Percentiles rank a stretch among this genome's conserved stretches.
phyloP scores from a whole-genome alignment of 75 land plant genomes.

The Chamaecyparis obtusa region DNA sequence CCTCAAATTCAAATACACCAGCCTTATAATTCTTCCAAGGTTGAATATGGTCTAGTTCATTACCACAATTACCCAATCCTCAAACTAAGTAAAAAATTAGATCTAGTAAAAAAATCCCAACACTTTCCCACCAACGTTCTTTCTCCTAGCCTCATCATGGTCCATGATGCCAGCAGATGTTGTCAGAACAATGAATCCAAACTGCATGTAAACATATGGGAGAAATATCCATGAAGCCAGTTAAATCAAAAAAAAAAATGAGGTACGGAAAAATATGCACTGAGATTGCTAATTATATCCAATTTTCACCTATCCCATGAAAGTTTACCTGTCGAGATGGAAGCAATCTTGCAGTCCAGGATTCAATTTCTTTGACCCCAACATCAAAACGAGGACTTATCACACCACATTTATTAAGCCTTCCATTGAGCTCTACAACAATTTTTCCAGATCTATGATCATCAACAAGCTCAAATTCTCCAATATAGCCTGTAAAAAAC shows the following conservation, averaged over 20 bases:
- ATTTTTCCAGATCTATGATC: constrained; percentile 64
- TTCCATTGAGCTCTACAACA: constrained; percentile 64
- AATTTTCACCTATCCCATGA: background rate
- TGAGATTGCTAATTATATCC: background rate
- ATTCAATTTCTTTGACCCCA: constrained; percentile 55
- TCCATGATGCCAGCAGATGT: constrained; percentile 76
- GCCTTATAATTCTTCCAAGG: background rate
- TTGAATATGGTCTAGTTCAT: background rate
- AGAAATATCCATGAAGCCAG: background rate
- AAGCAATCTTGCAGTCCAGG: constrained; percentile 64
- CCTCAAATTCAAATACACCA: background rate
- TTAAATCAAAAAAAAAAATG: background rate
- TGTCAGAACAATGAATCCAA: constrained; percentile 66
- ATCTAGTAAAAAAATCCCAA: constrained; percentile 56
- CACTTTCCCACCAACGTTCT: constrained; percentile 68
- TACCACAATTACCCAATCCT: background rate
- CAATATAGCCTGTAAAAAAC: constrained; percentile 53
- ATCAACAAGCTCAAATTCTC: constrained; percentile 71
- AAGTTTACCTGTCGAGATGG: constrained; percentile 63
- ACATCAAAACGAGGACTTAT: constrained; percentile 68
- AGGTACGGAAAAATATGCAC: background rate
- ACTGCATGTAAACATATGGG: constrained; percentile 30
- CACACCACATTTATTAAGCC: constrained; percentile 71
- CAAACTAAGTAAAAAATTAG: background rate
- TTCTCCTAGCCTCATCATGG: constrained; percentile 67